phyloP scores from a whole-genome alignment of 306 rosid genomes.

The Abrus precatorius region DNA sequence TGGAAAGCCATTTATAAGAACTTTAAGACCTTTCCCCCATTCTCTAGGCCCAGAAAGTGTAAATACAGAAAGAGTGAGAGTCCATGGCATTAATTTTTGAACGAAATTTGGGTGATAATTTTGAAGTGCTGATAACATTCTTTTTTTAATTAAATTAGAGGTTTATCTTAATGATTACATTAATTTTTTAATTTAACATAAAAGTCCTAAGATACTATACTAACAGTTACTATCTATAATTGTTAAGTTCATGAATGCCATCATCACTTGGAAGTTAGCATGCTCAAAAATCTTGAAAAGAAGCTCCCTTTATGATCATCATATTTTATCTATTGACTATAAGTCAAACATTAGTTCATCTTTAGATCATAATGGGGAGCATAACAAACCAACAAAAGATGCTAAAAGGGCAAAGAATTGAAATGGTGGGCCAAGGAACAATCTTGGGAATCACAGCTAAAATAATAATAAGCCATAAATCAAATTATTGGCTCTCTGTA shows the following conservation, averaged over 20 bases:
- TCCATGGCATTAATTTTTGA: not conserved
- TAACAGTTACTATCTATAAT: too few species aligned
- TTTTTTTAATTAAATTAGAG: too few species aligned
- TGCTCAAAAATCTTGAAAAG: constrained; percentile 9
- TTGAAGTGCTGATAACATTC: too few species aligned
- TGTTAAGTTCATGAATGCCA: not conserved
- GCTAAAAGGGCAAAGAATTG: not conserved
- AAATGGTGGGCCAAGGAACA: constrained; percentile 16
- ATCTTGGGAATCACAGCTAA: not conserved
- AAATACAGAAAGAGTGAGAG: not conserved
- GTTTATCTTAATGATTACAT: too few species aligned
- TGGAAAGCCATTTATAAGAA: not conserved
- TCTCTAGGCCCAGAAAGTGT: not conserved
- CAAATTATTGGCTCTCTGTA: not conserved
- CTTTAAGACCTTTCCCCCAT: not conserved
- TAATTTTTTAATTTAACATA: too few species aligned
- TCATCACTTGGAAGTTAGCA: not conserved
- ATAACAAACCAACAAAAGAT: constrained; percentile 43
- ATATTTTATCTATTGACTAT: not conserved
- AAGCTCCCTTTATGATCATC: too few species aligned
- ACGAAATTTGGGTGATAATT: too few species aligned
- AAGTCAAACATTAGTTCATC: not conserved
- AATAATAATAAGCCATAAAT: not conserved
- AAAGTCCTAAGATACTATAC: too few species aligned
- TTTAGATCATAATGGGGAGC: constrained; percentile 43